Percentiles rank a stretch among this genome's conserved stretches.
Conservation (phyloP, 768 basidiomycete species). For the Tricholoma sp. region DNA sequence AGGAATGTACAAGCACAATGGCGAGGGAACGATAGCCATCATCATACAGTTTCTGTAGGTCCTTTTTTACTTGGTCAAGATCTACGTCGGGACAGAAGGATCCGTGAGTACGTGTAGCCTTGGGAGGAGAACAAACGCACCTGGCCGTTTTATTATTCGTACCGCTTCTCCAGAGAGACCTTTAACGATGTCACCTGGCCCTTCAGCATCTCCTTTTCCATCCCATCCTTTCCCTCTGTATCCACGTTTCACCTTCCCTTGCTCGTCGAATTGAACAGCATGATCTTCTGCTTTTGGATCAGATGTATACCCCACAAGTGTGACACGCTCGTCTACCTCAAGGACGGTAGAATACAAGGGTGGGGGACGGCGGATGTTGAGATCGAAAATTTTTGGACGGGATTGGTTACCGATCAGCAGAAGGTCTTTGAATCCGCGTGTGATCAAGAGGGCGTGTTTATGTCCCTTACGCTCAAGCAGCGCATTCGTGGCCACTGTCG, state of each 20-base stretch:
- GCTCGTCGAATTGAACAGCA: conserved; percentile 69
- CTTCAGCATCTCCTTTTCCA: conserved; percentile 61
- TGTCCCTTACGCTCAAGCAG: conserved; percentile 93
- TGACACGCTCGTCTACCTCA: conserved; percentile 87
- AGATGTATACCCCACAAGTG: conserved; percentile 87
- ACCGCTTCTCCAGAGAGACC: conserved; percentile 91
- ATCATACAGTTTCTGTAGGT: conserved; percentile 68
- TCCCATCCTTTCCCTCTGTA: conserved; percentile 82
- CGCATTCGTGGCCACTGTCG: conserved; percentile 95
- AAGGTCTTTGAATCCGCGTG: conserved; percentile 87
- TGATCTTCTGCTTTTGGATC: conserved; percentile 79
- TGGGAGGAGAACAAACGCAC: conserved; percentile 27
- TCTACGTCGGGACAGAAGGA: conserved; percentile 34
- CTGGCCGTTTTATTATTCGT: conserved; percentile 69
- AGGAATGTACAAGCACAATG: conserved; percentile 87
- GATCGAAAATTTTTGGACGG: conserved; percentile 90
- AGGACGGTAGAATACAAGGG: conserved; percentile 76
- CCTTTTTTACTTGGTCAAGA: conserved; percentile 41
- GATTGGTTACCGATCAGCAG: conserved; percentile 93
- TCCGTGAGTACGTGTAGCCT: neutral
- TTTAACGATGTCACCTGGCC: conserved; percentile 72
- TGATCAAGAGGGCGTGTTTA: conserved; percentile 86
- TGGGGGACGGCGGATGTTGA: conserved; percentile 75
- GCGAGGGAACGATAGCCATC: conserved; percentile 88
- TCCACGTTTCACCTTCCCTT: conserved; percentile 58